phyloP scores from a whole-genome alignment of 345 rosid genomes.

The Camelina laxa region DNA sequence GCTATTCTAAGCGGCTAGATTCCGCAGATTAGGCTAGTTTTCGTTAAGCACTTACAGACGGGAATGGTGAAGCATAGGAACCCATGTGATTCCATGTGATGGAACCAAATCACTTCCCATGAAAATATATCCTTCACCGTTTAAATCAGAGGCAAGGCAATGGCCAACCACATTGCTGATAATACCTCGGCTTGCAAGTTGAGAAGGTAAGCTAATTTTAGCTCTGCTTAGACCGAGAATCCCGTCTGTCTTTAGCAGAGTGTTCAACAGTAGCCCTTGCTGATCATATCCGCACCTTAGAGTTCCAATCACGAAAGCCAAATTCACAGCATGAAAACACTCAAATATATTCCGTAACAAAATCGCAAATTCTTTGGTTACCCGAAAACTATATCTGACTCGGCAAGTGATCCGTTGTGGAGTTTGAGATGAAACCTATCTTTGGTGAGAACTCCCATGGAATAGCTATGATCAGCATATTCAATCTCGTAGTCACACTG shows the following conservation, averaged over 20 bases:
- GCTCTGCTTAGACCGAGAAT: slow-evolving; percentile 89
- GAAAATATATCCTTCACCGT: slow-evolving; percentile 80
- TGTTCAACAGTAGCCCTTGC: slow-evolving; percentile 76
- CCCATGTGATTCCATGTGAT: slow-evolving; percentile 79
- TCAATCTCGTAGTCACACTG: slow-evolving; percentile 97
- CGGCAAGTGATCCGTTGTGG: slow-evolving; percentile 68
- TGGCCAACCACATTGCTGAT: slow-evolving; percentile 87
- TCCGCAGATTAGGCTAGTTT: slow-evolving; percentile 2
- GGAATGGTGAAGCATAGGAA: slow-evolving; percentile 66
- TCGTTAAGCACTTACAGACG: slow-evolving; percentile 55
- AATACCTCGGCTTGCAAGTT: slow-evolving; percentile 78
- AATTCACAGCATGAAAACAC: slow-evolving; percentile 24
- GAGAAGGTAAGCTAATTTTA: slow-evolving; percentile 90
- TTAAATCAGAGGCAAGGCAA: slow-evolving; percentile 69
- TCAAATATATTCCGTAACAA: not conserved
- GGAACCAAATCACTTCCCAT: slow-evolving; percentile 87
- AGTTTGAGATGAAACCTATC: slow-evolving; percentile 71
- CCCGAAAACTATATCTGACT: slow-evolving; percentile 75
- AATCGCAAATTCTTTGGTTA: slow-evolving; percentile 36
- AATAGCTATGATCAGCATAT: slow-evolving; percentile 93
- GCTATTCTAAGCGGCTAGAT: not conserved
- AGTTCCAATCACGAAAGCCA: slow-evolving; percentile 28
- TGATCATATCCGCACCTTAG: slow-evolving; percentile 95
- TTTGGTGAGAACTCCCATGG: slow-evolving; percentile 86
- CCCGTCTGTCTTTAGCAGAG: slow-evolving; percentile 82